These are phyloP conservation scores for Agaricus subrufescens DNA, from an alignment of 768 basidiomycete species.

Conservation along the genomic window DNA sequence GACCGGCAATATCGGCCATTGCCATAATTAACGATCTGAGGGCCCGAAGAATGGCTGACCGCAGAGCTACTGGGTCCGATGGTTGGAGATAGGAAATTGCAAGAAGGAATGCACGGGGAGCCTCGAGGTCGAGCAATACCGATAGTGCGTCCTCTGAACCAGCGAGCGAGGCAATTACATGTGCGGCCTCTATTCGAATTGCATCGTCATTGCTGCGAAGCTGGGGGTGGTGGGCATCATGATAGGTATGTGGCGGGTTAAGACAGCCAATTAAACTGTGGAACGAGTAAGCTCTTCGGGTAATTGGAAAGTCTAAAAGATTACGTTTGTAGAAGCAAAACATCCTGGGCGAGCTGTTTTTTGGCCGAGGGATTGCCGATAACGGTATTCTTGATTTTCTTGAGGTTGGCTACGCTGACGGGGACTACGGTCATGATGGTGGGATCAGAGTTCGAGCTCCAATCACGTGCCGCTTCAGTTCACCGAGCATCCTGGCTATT, in stretches of 20 bases:
- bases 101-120: conserved; percentile 55
- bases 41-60: conserved; percentile 58
- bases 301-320: conserved; percentile 14
- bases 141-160: conserved; percentile 60
- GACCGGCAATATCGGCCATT: conserved; percentile 65
- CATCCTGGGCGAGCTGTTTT: conserved; percentile 49
- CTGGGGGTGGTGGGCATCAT: neutral
- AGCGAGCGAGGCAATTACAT: conserved; percentile 68
- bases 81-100: conserved; percentile 49
- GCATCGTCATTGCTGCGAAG: conserved; percentile 34
- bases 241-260: conserved; percentile 26
- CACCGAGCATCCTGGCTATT: too few relatives aligned
- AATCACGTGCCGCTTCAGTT: too few relatives aligned
- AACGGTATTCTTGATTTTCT: conserved; percentile 68
- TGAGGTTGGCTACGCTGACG: conserved; percentile 36
- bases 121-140: conserved; percentile 52
- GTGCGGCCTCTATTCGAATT: conserved; percentile 66
- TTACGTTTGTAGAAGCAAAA: conserved; percentile 51
- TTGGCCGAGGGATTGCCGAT: conserved; percentile 81
- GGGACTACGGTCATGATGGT: conserved; percentile 9
- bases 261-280: conserved; percentile 62
- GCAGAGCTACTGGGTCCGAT: conserved; percentile 33
- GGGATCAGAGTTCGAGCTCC: neutral
- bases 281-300: conserved; percentile 3
- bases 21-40: conserved; percentile 55